Percentiles rank a stretch among this genome's conserved stretches.
These are phyloP conservation scores for Russula griseocarnosa DNA, from an alignment of 768 basidiomycete genomes.

Conservation along the genomic window DNA sequence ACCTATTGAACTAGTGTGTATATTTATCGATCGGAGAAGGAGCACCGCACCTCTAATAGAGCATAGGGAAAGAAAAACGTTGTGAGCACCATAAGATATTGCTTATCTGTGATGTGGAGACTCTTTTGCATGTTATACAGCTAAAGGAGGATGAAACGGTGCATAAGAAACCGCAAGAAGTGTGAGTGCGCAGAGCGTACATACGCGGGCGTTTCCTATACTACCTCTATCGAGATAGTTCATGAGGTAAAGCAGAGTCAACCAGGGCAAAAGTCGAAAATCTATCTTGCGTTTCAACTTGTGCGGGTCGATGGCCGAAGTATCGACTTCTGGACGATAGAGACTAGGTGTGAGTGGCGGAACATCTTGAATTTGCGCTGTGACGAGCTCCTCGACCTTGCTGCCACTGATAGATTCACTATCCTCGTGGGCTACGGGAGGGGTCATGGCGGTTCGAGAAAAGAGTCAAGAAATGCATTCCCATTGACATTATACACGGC, in stretches of 20 bases:
- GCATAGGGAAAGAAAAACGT: neutral
- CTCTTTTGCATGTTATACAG: slow-evolving; percentile 1
- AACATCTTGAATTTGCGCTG: neutral
- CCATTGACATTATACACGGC: neutral
- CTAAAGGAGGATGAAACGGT: neutral
- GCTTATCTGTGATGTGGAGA: neutral
- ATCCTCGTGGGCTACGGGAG: neutral
- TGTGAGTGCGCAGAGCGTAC: neutral
- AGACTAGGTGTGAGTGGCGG: neutral
- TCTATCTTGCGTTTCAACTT: slow-evolving; percentile 9
- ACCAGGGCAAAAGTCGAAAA: slow-evolving; percentile 2
- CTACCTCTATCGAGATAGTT: neutral
- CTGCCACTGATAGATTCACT: neutral
- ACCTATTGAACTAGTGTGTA: neutral
- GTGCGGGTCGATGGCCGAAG: neutral
- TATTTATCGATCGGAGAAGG: neutral
- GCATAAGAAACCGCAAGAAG: neutral
- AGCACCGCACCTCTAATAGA: neutral
- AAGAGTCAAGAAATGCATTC: neutral
- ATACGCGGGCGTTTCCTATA: slow-evolving; percentile 5
- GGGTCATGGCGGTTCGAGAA: neutral
- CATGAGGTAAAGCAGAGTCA: slow-evolving; percentile 6
- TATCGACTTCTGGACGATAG: neutral
- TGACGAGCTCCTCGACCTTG: neutral
- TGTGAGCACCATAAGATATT: neutral